Percentiles rank a stretch among this genome's conserved stretches.
Evolutionary conservation across 2,329 filamentous ascomycete genomes (phyloP).

Genomic region (Niveomyces coronatus): DNA sequence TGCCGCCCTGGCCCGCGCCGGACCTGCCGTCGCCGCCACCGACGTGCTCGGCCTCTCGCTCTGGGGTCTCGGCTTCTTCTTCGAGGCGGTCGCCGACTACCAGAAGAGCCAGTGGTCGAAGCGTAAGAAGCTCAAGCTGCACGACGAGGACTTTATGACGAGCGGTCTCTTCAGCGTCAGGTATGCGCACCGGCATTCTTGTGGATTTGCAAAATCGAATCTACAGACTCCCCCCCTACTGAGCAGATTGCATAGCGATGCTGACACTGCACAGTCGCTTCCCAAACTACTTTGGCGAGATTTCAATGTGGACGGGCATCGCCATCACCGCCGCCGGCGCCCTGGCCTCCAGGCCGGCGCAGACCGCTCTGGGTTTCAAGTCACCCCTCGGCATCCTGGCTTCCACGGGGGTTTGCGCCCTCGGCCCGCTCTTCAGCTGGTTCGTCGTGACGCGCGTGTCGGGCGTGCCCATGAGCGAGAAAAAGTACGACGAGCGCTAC

Average conservation of each 20-base stretch:
- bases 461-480: constrained; percentile 56
- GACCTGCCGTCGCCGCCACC: constrained; percentile 37
- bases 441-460: constrained; percentile 54
- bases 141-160: constrained; percentile 57
- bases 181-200: constrained; percentile 17
- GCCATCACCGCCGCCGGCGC: constrained; percentile 48
- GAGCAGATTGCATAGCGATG: too few relatives aligned
- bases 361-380: constrained; percentile 45
- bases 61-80: constrained; percentile 47
- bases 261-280: constrained; percentile 34
- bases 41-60: constrained; percentile 48
- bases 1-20: constrained; percentile 34
- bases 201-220: too few relatives aligned
- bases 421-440: constrained; percentile 54
- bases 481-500: constrained; percentile 56
- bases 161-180: constrained; percentile 50
- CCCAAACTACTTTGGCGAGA: constrained; percentile 66
- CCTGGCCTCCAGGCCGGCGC: constrained; percentile 42
- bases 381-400: constrained; percentile 24
- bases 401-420: constrained; percentile 34
- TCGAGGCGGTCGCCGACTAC: constrained; percentile 51
- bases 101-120: constrained; percentile 54
- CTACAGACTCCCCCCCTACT: too few relatives aligned
- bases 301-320: constrained; percentile 58
- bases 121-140: constrained; percentile 53